These are phyloP conservation scores for Ceratonia siliqua DNA, from an alignment of 306 rosid genomes.

Conservation along the genomic window DNA sequence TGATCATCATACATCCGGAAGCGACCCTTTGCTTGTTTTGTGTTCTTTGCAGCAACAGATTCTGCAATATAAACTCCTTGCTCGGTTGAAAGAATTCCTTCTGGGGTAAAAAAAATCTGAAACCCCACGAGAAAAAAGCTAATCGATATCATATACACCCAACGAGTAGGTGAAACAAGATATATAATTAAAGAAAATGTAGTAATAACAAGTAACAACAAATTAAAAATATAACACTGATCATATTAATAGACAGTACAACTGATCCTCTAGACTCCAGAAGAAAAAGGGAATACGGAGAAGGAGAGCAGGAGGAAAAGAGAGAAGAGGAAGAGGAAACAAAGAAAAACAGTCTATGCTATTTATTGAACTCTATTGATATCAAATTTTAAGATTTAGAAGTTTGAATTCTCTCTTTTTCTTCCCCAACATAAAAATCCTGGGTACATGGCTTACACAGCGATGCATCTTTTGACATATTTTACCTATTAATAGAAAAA, in stretches of 20 bases:
- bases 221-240: neutral
- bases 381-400: neutral
- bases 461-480: neutral
- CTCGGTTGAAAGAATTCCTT: slow-evolving; percentile 87
- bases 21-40: slow-evolving; percentile 86
- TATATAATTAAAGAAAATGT: neutral
- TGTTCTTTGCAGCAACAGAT: slow-evolving; percentile 66
- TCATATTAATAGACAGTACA: slow-evolving; percentile 19
- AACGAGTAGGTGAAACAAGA: slow-evolving; percentile 17
- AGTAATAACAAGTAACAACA: neutral
- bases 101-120: slow-evolving; percentile 92
- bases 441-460: neutral
- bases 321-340: neutral
- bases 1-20: slow-evolving; percentile 71
- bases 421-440: neutral
- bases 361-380: neutral
- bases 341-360: neutral
- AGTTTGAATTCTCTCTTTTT: neutral
- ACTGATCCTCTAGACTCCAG: neutral
- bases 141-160: neutral
- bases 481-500: neutral
- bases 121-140: slow-evolving; percentile 11
- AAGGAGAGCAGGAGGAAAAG: neutral
- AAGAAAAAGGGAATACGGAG: neutral
- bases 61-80: slow-evolving; percentile 95